Conservation (phyloP, 805 yeast species). For the Metschnikowia lachancei region DNA sequence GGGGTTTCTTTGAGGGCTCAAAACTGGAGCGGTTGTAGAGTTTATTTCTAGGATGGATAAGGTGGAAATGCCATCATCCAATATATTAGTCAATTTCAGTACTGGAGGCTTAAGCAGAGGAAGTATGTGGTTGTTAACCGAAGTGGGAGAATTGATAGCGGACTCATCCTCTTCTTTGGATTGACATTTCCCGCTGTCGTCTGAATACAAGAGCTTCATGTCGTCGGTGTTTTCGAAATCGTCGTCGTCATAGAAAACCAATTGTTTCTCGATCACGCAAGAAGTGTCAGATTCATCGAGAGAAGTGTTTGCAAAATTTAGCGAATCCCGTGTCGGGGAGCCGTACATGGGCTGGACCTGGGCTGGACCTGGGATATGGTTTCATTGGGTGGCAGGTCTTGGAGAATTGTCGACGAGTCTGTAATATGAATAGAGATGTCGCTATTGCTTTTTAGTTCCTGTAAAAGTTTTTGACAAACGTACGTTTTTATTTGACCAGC, state of each 20-base stretch:
- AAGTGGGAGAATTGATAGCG: neutral
- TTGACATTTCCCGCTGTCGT: conserved; percentile 27
- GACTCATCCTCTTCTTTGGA: conserved; percentile 19
- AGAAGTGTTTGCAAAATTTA: conserved; percentile 10
- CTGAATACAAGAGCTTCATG: conserved; percentile 22
- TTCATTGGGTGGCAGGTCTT: conserved; percentile 19
- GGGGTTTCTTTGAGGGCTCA: neutral
- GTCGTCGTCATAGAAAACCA: conserved; percentile 14
- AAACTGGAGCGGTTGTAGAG: neutral
- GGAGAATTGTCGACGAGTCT: conserved; percentile 17
- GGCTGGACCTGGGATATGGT: conserved; percentile 7
- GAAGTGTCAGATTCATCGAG: conserved; percentile 13
- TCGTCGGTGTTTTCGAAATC: conserved; percentile 16
- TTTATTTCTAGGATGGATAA: neutral
- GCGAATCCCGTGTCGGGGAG: neutral
- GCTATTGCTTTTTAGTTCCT: conserved; percentile 15
- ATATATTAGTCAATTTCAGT: neutral
- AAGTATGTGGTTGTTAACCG: neutral
- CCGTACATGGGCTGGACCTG: neutral
- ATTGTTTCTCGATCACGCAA: conserved; percentile 13
- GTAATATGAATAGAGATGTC: conserved; percentile 16
- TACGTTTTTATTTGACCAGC: conserved; percentile 28
- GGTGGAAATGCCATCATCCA: neutral
- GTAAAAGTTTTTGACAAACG: conserved; percentile 21
- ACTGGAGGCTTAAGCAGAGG: neutral